Conservation (phyloP, 305 asterid species). For the Andrographis paniculata region DNA sequence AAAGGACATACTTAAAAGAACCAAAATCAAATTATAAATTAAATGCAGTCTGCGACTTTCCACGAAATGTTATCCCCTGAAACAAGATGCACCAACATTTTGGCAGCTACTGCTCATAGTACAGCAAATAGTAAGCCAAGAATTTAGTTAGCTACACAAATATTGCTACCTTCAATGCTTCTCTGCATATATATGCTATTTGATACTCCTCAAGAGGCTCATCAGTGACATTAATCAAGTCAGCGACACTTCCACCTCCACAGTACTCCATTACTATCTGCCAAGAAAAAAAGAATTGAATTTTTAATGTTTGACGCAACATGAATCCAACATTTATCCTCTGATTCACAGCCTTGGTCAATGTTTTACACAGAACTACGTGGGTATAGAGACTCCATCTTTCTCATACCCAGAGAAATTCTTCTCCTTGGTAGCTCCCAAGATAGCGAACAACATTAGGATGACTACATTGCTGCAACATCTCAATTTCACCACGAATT, state of each 20-base stretch:
- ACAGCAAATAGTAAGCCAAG: slow-evolving; percentile 4
- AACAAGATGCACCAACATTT: slow-evolving; percentile 6
- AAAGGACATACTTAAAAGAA: too few species aligned
- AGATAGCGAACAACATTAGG: slow-evolving; percentile 99
- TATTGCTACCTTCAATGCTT: slow-evolving; percentile 74
- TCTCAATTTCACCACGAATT: slow-evolving; percentile 97
- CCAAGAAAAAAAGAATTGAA: slow-evolving; percentile 22
- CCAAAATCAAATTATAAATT: too few species aligned
- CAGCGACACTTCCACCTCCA: slow-evolving; percentile 99
- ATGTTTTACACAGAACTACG: background rate
- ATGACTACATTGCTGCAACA: slow-evolving; percentile 99
- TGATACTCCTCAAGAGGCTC: slow-evolving; percentile 91
- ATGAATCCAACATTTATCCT: slow-evolving; percentile 15
- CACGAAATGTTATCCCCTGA: background rate
- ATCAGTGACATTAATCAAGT: slow-evolving; percentile 83
- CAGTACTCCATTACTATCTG: slow-evolving; percentile 99
- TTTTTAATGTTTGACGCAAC: slow-evolving; percentile 18
- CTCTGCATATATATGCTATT: slow-evolving; percentile 88
- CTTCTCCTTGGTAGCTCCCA: slow-evolving; percentile 98
- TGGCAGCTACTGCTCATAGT: slow-evolving; percentile 7
- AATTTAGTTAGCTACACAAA: slow-evolving; percentile 8
- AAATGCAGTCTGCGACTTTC: too few species aligned
- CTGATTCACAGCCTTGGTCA: slow-evolving; percentile 10
- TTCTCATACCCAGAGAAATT: slow-evolving; percentile 84
- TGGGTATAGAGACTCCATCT: slow-evolving; percentile 11